A percentile compares a stretch with the other conserved stretches of the same genome.
These are phyloP conservation scores for Litchi chinensis DNA, from an alignment of 345 rosid genomes.

Conservation along the genomic window DNA sequence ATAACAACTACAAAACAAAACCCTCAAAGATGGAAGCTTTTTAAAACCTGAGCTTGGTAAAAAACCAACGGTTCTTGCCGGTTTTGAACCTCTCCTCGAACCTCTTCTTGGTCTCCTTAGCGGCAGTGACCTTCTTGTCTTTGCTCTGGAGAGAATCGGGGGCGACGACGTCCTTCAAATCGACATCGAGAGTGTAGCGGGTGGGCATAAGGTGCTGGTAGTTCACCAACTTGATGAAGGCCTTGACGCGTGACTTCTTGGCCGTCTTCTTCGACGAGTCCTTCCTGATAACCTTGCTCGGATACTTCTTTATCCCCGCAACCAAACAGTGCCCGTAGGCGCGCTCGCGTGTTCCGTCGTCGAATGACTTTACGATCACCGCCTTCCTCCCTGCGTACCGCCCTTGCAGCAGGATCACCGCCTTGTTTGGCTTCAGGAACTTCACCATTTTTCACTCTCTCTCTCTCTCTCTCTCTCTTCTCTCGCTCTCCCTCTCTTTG, in stretches of 20 bases:
- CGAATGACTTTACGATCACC: conserved; percentile 48
- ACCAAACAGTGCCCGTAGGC: conserved; percentile 62
- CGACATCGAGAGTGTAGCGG: conserved; percentile 64
- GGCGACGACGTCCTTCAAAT: conserved; percentile 54
- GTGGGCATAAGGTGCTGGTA: conserved; percentile 68
- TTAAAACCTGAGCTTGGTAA: conserved; percentile 64
- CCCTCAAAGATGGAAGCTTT: too few species aligned
- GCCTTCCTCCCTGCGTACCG: conserved; percentile 61
- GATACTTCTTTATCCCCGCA: conserved; percentile 57
- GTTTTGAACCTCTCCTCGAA: conserved; percentile 67
- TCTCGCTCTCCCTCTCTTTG: not conserved
- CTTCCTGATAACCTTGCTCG: conserved; percentile 55
- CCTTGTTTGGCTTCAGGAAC: conserved; percentile 58
- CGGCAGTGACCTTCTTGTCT: conserved; percentile 54
- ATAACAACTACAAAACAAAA: not conserved
- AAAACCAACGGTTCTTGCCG: conserved; percentile 68
- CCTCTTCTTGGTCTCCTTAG: conserved; percentile 55
- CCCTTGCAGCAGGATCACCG: conserved; percentile 59
- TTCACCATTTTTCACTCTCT: conserved; percentile 41
- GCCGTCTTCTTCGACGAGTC: conserved; percentile 65
- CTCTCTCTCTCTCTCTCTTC: too few species aligned
- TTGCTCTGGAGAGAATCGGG: conserved; percentile 39
- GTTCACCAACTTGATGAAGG: conserved; percentile 57
- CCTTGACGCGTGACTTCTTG: conserved; percentile 54
- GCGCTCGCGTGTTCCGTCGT: conserved; percentile 52